Percentiles rank a stretch among this genome's conserved stretches.
Conservation (phyloP, 1,139 yeast species). For the Hemisphaericaspora lyxosophila region DNA sequence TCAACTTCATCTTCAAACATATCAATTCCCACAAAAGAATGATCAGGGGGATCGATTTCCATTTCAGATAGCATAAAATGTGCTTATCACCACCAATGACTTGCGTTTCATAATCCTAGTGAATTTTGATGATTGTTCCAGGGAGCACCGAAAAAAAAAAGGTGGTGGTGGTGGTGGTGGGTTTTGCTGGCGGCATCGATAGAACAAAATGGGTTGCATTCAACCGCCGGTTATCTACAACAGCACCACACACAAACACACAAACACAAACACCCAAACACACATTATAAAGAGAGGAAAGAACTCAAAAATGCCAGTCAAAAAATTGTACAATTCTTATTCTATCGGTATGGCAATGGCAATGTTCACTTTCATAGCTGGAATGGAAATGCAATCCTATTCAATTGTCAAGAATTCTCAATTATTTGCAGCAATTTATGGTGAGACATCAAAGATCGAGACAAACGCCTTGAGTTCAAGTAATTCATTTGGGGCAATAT, state of each 20-base stretch:
- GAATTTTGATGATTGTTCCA: no score
- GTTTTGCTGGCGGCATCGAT: no score
- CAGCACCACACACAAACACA: not conserved
- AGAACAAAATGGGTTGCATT: no score
- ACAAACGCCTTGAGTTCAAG: conserved; percentile 28
- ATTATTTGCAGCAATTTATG: conserved; percentile 25
- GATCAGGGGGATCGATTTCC: conserved; percentile 10
- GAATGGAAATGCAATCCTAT: conserved; percentile 31
- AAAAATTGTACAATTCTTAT: conserved; percentile 13
- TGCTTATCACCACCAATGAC: no score
- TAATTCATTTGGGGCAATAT: conserved; percentile 33
- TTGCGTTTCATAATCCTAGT: no score
- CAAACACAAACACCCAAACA: not conserved
- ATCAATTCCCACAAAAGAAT: conserved; percentile 7
- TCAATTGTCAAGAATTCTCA: conserved; percentile 23
- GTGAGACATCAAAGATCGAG: conserved; percentile 23
- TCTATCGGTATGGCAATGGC: conserved; percentile 21
- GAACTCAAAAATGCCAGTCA: conserved; percentile 6
- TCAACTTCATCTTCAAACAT: not conserved
- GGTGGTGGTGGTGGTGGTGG: no score
- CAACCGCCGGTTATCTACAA: not conserved
- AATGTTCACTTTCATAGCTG: conserved; percentile 26
- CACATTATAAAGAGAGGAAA: not conserved
- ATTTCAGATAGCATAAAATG: no score
- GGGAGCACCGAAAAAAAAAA: no score